Evolutionary conservation across 1,139 yeast genomes (phyloP).

Genomic region (Debaryomyces sp.): DNA sequence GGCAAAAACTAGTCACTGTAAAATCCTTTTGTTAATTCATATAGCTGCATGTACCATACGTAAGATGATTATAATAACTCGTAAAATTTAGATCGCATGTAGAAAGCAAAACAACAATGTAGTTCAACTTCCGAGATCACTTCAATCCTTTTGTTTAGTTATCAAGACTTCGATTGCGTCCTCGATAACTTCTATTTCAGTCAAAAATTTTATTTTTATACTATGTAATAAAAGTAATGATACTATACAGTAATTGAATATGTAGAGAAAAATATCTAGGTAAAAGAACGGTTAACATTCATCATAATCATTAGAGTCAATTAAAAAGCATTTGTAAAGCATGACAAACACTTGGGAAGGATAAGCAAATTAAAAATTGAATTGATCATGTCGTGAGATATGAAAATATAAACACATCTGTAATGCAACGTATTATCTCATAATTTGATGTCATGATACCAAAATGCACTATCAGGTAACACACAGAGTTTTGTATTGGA

Average conservation of each 20-base stretch:
- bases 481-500: not conserved
- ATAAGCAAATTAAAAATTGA: not conserved
- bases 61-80: not conserved
- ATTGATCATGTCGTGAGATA: not conserved
- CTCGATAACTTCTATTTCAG: not conserved
- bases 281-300: conserved; percentile 8
- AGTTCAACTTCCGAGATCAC: too few relatives aligned
- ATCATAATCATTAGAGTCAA: conserved; percentile 12
- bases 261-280: conserved; percentile 3
- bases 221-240: conserved; percentile 5
- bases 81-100: not conserved
- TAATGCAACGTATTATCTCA: not conserved
- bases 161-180: too few relatives aligned
- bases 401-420: not conserved
- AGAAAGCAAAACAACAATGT: too few relatives aligned
- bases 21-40: not conserved
- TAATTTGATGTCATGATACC: not conserved
- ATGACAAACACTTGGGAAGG: not conserved
- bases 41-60: conserved; percentile 4
- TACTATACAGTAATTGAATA: conserved; percentile 6
- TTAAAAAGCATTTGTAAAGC: not conserved
- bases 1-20: conserved; percentile 28
- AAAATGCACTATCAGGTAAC: not conserved
- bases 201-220: not conserved
- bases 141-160: too few relatives aligned